Evolutionary conservation across 306 rosid species (phyloP), one percentile per base, ranked within the genome.

Genomic region (Clitoria ternatea): DNA sequence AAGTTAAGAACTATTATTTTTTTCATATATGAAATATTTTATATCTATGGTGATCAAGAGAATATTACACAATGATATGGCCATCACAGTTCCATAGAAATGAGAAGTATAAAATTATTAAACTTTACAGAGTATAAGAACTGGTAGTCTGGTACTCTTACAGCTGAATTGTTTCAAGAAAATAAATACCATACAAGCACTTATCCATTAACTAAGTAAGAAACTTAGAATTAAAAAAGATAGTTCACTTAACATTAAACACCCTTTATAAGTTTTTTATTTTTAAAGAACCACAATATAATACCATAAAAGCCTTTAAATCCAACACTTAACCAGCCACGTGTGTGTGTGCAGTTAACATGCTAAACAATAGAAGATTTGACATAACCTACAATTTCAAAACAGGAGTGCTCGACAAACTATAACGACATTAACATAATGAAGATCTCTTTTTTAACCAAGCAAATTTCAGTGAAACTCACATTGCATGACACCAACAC

Each of bases 391-490:
- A 20, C 7, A 27, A 13, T 14, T 36, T 14, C 4, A 30, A 26
- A 63, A 30, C 45, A 33, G 50, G 26, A 37, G 4, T 52, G 36
- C 73, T 45, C 18, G 22, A 70, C 35, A 71, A 27, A 44, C 61
- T 54, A 64, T 24, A 24, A 54, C 13, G 59, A 45, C 26, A 59
- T 17, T 17, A 49, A 17, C 29, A 66, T 48, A 67, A 22, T 14
- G 11, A 23, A 36, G 20, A 20, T 61, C 55, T 45, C 37, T 36
- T 14, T 30, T 12, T 63, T 52, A 1, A 30, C 44, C 36, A 36
- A 54, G 59, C 53, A 75, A 44, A 35, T 40, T 57, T 33, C 18
- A 33, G 62, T 76, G 45, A 6, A 66, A 68, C 43, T 59, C 27
- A 49, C 6, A 50, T 42, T 23, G 22, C 27, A 47, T 9, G 36